Conservation (phyloP, 2,329 filamentous ascomycete genomes). For the Penicillium sp. region DNA sequence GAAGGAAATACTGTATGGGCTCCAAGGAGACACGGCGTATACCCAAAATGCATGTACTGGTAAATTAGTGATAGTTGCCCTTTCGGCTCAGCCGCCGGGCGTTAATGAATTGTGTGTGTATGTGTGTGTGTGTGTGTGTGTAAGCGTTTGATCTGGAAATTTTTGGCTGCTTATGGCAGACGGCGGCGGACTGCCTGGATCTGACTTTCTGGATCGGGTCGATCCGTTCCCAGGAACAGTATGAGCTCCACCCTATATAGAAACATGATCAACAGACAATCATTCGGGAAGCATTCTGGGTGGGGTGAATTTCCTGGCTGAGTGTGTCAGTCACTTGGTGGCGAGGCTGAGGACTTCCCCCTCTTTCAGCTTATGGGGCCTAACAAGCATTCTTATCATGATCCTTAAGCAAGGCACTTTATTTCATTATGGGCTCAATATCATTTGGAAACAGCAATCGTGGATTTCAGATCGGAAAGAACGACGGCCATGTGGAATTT, state of each 20-base stretch:
- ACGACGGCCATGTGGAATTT: not conserved
- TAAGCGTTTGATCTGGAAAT: conserved; percentile 2
- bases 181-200: not conserved
- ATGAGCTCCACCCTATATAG: not conserved
- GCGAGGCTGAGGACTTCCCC: not conserved
- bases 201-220: conserved; percentile 3
- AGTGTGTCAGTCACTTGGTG: conserved; percentile 8
- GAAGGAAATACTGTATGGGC: conserved; percentile 29
- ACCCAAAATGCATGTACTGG: conserved; percentile 15
- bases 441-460: not conserved
- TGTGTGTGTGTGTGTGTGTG: not conserved
- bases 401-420: conserved; percentile 2
- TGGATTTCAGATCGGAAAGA: conserved; percentile 5
- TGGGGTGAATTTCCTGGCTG: not conserved
- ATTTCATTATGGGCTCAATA: not conserved
- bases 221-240: conserved; percentile 2
- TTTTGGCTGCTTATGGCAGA: not conserved
- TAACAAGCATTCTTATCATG: not conserved
- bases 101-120: conserved; percentile 24
- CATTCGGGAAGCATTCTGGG: not conserved
- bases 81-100: conserved; percentile 26
- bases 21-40: conserved; percentile 28
- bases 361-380: not conserved
- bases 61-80: conserved; percentile 25
- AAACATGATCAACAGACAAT: not conserved